Evolutionary conservation across 768 basidiomycete genomes (phyloP).

Genomic region (Auricularia auricula-judae): DNA sequence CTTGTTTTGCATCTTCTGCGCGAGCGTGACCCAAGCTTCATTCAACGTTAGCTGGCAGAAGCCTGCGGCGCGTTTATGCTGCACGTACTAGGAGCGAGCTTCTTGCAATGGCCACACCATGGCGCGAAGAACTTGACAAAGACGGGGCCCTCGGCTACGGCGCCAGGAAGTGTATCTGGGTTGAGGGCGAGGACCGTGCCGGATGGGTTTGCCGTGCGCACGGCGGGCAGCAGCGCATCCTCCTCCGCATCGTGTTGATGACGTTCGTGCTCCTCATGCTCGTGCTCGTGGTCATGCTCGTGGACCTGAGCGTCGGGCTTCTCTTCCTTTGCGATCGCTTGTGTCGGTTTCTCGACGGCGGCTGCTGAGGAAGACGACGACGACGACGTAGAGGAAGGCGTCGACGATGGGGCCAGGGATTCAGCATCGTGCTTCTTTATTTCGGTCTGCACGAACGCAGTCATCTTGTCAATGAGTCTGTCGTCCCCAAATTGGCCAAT

Average conservation of each 20-base stretch:
- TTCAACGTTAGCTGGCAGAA: constrained; percentile 24
- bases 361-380: not conserved
- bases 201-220: constrained; percentile 21
- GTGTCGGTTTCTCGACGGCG: constrained; percentile 3
- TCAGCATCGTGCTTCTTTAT: not conserved
- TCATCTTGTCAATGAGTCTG: constrained; percentile 30
- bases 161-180: constrained; percentile 36
- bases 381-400: constrained; percentile 40
- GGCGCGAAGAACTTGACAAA: constrained; percentile 86
- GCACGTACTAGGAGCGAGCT: constrained; percentile 52
- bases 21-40: constrained; percentile 64
- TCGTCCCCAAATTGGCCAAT: constrained; percentile 44
- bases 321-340: constrained; percentile 24
- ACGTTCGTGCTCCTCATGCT: not conserved
- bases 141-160: constrained; percentile 34
- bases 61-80: not conserved
- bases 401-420: constrained; percentile 30
- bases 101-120: constrained; percentile 92
- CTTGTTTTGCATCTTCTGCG: constrained; percentile 52
- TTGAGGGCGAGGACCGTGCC: constrained; percentile 31
- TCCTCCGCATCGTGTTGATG: not conserved
- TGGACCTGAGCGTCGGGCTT: not conserved
- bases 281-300: not conserved
- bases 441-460: not conserved
- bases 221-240: not conserved